A percentile compares a stretch with the other conserved stretches of the same genome.
Conservation (phyloP, 495 filamentous ascomycete species). For the Niebla homalea region DNA sequence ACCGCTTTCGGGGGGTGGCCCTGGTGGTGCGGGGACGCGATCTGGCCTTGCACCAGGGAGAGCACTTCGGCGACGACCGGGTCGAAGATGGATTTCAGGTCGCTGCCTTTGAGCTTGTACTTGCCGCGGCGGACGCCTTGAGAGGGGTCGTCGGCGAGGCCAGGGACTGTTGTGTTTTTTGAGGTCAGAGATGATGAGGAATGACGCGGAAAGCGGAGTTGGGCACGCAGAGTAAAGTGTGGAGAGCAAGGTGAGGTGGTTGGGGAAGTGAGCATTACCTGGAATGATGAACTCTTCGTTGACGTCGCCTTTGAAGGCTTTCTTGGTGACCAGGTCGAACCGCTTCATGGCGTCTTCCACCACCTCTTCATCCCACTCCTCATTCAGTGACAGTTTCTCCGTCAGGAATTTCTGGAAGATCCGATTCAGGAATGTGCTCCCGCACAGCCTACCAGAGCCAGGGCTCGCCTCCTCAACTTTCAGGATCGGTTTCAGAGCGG, state of each 20-base stretch:
- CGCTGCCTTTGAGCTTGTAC: conserved; percentile 43
- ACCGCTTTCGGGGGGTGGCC: conserved; percentile 31
- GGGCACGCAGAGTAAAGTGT: not conserved
- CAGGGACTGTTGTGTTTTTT: conserved; percentile 11
- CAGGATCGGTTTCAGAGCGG: conserved; percentile 26
- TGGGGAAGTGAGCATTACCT: conserved; percentile 4
- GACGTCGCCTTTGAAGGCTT: conserved; percentile 7
- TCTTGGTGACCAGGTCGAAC: conserved; percentile 16
- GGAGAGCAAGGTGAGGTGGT: not conserved
- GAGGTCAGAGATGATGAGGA: not conserved
- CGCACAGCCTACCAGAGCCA: conserved; percentile 54
- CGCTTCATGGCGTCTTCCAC: conserved; percentile 34
- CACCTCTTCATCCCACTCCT: conserved; percentile 46
- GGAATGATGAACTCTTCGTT: conserved; percentile 17
- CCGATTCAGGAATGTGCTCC: conserved; percentile 62
- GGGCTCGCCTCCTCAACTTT: conserved; percentile 56
- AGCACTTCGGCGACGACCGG: conserved; percentile 53
- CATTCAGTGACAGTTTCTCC: conserved; percentile 44
- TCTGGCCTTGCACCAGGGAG: conserved; percentile 49
- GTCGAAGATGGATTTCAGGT: conserved; percentile 52
- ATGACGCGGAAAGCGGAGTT: not conserved
- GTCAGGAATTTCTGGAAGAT: conserved; percentile 56
- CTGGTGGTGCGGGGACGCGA: conserved; percentile 18
- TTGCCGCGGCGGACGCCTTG: conserved; percentile 51
- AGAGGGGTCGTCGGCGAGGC: conserved; percentile 31